Percentiles rank a stretch among this genome's conserved stretches.
These are phyloP conservation scores for Xylariaceae sp. DNA, from an alignment of 2,329 filamentous ascomycete genomes.

Conservation along the genomic window DNA sequence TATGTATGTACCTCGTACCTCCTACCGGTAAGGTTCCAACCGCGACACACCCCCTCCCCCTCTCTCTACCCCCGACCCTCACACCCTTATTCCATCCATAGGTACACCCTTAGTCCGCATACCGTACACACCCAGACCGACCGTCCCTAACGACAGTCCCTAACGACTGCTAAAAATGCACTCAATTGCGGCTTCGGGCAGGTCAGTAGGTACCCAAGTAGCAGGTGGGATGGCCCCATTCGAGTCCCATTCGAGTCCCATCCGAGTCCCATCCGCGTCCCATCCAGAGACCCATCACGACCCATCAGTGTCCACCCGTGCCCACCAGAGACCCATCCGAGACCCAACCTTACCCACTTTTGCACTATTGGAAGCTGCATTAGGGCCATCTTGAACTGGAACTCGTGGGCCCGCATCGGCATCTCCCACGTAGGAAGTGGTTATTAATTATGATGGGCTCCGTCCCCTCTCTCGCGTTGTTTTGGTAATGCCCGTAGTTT, in stretches of 20 bases:
- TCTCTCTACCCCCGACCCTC: neutral
- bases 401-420: conserved; percentile 19
- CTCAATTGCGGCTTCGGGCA: conserved; percentile 17
- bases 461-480: conserved; percentile 14
- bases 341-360: conserved; percentile 19
- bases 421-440: conserved; percentile 18
- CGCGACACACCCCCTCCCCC: neutral
- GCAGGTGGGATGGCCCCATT: conserved; percentile 15
- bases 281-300: neutral
- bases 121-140: neutral
- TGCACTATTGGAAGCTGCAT: conserved; percentile 25
- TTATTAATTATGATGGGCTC: conserved; percentile 8
- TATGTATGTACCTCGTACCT: no score
- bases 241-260: conserved; percentile 4
- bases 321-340: neutral
- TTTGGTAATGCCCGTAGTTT: conserved; percentile 1
- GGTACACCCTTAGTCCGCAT: no score
- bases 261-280: no score
- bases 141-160: neutral
- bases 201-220: conserved; percentile 8
- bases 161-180: conserved; percentile 12
- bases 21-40: no score
- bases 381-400: conserved; percentile 17
- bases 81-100: neutral
- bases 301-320: neutral